Base-by-base conservation (phyloP, 495 filamentous ascomycete species). In the Aspergillus bertholletiae region DNA sequence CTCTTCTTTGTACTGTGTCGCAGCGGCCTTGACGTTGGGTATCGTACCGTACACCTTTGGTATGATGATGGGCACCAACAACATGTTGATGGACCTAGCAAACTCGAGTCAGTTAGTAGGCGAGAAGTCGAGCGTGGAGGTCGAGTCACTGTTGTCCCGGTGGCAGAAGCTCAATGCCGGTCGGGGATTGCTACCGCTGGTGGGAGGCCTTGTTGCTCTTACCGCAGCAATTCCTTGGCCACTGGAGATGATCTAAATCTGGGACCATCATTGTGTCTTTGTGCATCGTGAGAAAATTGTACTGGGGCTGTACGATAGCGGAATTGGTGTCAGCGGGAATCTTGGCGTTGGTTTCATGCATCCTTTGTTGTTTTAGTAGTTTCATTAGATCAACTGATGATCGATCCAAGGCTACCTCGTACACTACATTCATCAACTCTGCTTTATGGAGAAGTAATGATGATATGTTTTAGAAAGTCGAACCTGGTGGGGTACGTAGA, bases 141-240 rank as follows among this genome's bases (percentile, higher is more conserved):
- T 65, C 3, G 51, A 60, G 47, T 47, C 43, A 11, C 55, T 74
- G 30, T 57, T 78, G 28, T 21, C 44, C 21, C 60, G 27, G 24
- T 79, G 76, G 76, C 65, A 51, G 18, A 50, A 55, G 7, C 44
- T 78, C 1, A 79, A 77, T 58, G 55, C 41, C 2, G 54, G 68
- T 21, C 57, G 76, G 20, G 57, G 66, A 5, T 17, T 74, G 15
- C 67, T 76, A 17, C 75, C 75, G 1, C 34, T 77, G 6, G 51
- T 63, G 7, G 75, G 67, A 3, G 72, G 61, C 13, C 28, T 59
- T n/a, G 51, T 73, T 2, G 68, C 62, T 5, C 51, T 68, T 8
- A 17, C 44, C 22, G 35, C 39, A n/a, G 49, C 35, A 1, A 22
- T 26, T n/a, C 22, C 23, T 30, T 52, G 49, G 49, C 37, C 49